Percentiles rank a stretch among this genome's conserved stretches.
Conservation (phyloP, 371 early-diverging fungal genomes). For the Mortierella sp. region DNA sequence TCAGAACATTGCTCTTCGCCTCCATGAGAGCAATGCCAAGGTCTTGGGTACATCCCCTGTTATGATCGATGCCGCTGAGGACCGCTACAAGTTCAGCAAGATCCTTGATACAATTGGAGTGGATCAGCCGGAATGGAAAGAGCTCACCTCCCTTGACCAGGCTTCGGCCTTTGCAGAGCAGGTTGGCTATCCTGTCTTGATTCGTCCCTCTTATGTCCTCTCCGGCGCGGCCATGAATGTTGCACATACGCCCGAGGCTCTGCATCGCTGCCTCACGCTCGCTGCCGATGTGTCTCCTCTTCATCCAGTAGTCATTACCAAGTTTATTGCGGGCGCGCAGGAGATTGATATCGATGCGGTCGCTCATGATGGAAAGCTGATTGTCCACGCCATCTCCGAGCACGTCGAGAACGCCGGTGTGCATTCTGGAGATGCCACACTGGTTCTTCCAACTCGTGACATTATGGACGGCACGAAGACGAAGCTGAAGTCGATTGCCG, state of each 20-base stretch:
- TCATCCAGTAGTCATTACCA: slow-evolving; percentile 94
- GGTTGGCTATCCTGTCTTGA: slow-evolving; percentile 93
- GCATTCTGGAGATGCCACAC: slow-evolving; percentile 96
- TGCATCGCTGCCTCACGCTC: slow-evolving; percentile 77
- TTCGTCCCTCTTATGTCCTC: slow-evolving; percentile 95
- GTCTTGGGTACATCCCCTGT: slow-evolving; percentile 92
- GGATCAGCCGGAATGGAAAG: slow-evolving; percentile 96
- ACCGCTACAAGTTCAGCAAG: slow-evolving; percentile 93
- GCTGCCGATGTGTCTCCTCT: slow-evolving; percentile 91
- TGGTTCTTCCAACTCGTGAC: slow-evolving; percentile 87
- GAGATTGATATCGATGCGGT: slow-evolving; percentile 96
- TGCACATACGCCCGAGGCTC: slow-evolving; percentile 77
- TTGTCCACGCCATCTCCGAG: slow-evolving; percentile 91
- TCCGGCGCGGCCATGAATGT: slow-evolving; percentile 98
- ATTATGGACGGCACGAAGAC: slow-evolving; percentile 71
- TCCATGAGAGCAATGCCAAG: slow-evolving; percentile 76
- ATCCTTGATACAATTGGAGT: slow-evolving; percentile 91
- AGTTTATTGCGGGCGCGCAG: slow-evolving; percentile 93
- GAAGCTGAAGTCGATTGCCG: slow-evolving; percentile 80
- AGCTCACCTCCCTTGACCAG: slow-evolving; percentile 82
- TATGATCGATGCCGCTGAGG: slow-evolving; percentile 92
- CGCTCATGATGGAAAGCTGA: slow-evolving; percentile 82
- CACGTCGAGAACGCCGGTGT: slow-evolving; percentile 97
- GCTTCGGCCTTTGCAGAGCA: slow-evolving; percentile 84
- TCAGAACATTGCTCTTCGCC: slow-evolving; percentile 91